These are phyloP conservation scores for Cordyceps militaris DNA, from an alignment of 2,329 filamentous ascomycete species.

Conservation along the genomic window DNA sequence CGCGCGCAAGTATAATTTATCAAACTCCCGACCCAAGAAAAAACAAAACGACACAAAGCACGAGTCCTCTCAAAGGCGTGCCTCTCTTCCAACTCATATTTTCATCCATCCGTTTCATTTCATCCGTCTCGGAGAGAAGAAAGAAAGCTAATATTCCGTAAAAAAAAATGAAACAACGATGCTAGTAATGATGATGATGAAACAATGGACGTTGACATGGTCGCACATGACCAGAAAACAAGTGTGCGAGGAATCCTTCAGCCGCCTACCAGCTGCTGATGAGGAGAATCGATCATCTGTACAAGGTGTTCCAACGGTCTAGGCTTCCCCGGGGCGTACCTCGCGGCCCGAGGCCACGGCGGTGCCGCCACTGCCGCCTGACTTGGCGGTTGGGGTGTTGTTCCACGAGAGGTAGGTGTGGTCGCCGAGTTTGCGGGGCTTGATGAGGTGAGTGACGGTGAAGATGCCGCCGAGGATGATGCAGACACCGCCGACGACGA, in stretches of 20 bases:
- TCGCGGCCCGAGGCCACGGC: slow-evolving; percentile 52
- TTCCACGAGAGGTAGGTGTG: slow-evolving; percentile 98
- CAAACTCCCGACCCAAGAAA: neutral
- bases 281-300: neutral
- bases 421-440: slow-evolving; percentile 94
- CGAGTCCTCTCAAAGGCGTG: neutral
- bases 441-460: slow-evolving; percentile 83
- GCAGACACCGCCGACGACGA: slow-evolving; percentile 89
- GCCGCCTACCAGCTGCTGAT: neutral
- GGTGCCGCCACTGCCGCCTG: slow-evolving; percentile 30
- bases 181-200: neutral
- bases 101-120: neutral
- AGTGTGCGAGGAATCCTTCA: neutral
- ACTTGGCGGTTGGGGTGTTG: slow-evolving; percentile 43
- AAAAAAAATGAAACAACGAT: neutral
- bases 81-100: neutral
- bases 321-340: slow-evolving; percentile 37
- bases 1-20: neutral
- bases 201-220: neutral
- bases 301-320: slow-evolving; percentile 20
- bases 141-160: neutral
- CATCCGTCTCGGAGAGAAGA: neutral
- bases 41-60: neutral
- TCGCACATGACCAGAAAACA: neutral
- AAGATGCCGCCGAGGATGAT: slow-evolving; percentile 83